A percentile compares a stretch with the other conserved stretches of the same genome.
Conservation (phyloP, 345 rosid species). For the Salix suchowensis region DNA sequence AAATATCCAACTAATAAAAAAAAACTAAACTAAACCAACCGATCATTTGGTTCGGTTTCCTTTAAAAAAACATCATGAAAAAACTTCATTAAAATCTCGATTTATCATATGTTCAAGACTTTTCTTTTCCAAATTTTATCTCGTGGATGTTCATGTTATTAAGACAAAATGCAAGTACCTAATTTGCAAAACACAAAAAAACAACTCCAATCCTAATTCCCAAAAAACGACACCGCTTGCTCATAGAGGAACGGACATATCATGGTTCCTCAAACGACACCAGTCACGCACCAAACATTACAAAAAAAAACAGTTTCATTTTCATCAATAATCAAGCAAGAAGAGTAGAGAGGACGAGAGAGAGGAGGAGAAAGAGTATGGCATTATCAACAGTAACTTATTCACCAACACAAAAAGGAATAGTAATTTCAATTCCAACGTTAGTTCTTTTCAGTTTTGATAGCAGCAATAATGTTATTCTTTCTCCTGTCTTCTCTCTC, state of each 20-base stretch:
- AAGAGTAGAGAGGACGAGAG: neutral
- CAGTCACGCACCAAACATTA: neutral
- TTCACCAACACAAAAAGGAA: conserved; percentile 47
- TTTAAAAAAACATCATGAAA: no score
- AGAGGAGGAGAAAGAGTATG: neutral
- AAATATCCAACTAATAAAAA: no score
- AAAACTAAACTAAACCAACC: no score
- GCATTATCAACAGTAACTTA: conserved; percentile 5
- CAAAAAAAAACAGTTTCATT: neutral
- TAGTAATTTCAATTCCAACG: conserved; percentile 58
- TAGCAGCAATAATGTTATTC: conserved; percentile 57
- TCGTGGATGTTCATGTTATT: neutral
- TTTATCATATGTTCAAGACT: no score
- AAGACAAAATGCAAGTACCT: neutral
- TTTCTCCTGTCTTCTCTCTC: conserved; percentile 75
- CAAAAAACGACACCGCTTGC: neutral
- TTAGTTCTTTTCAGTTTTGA: conserved; percentile 63
- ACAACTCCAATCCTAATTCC: neutral
- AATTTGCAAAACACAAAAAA: neutral
- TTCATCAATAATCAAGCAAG: neutral
- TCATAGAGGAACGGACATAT: neutral
- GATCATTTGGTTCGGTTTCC: no score
- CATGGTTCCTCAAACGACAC: neutral
- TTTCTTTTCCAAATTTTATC: no score
- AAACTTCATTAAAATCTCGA: no score